Conservation (phyloP, 164 flowering plant species). For the Kalanchoe fedtschenkoi region DNA sequence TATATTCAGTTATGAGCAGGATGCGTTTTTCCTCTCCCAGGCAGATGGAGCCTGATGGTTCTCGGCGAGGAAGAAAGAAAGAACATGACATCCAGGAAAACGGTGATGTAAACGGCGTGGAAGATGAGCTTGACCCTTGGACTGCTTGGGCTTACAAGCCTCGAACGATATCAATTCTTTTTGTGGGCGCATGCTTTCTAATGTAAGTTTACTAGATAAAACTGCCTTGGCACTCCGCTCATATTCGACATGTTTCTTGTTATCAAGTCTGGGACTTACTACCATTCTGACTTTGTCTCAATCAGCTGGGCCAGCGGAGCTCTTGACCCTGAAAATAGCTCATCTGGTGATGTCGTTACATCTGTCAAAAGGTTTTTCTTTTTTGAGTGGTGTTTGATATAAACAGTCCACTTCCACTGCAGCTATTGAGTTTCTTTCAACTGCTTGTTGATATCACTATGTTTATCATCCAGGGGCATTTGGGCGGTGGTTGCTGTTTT, state of each 20-base stretch:
- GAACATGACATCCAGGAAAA: neutral
- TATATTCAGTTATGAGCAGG: neutral
- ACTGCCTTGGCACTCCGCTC: neutral
- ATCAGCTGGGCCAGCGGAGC: conserved; percentile 97
- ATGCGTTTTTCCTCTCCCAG: neutral
- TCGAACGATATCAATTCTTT: conserved; percentile 1
- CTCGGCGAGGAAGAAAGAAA: neutral
- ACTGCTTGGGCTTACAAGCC: conserved; percentile 4
- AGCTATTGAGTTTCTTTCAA: neutral
- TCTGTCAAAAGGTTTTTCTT: conserved; percentile 71
- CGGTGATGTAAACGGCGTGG: neutral
- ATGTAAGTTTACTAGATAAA: conserved; percentile 1
- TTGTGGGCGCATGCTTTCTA: conserved; percentile 1
- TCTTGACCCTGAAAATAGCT: conserved; percentile 64
- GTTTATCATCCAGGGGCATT: conserved; percentile 49
- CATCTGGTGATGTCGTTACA: conserved; percentile 51
- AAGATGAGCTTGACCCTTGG: conserved; percentile 1
- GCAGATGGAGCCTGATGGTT: neutral
- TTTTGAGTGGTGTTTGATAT: neutral
- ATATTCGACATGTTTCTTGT: neutral
- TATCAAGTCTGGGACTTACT: no score
- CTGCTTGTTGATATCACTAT: neutral
- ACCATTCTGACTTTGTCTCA: neutral
- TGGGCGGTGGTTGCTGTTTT: conserved; percentile 98
- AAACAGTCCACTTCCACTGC: neutral